Percentiles rank a stretch among this genome's conserved stretches.
Conservation (phyloP, 2,329 filamentous ascomycete genomes). For the Ascochyta clinopodiicola region DNA sequence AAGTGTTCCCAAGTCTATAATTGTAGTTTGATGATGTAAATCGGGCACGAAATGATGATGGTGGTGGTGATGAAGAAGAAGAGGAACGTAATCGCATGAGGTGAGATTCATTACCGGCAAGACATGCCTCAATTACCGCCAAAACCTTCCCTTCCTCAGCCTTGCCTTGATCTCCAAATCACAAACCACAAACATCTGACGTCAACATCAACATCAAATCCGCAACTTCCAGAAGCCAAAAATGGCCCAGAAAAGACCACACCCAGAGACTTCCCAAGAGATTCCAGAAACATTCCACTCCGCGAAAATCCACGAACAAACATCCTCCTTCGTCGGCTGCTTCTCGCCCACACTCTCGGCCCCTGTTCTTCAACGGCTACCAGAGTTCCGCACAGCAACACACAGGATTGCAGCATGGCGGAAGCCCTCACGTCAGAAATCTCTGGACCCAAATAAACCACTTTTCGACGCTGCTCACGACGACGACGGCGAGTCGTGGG, state of each 20-base stretch:
- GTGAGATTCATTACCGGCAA: slow-evolving; percentile 5
- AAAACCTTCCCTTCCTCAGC: slow-evolving; percentile 15
- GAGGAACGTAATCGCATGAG: neutral
- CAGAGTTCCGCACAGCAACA: slow-evolving; percentile 54
- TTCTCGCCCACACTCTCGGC: slow-evolving; percentile 56
- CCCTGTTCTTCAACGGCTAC: slow-evolving; percentile 51
- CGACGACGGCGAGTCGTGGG: slow-evolving; percentile 63
- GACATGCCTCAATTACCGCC: slow-evolving; percentile 21
- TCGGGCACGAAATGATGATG: neutral
- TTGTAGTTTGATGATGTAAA: neutral
- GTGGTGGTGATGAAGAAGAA: neutral
- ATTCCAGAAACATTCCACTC: slow-evolving; percentile 53
- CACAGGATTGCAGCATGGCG: slow-evolving; percentile 62
- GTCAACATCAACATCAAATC: neutral
- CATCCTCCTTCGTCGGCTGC: slow-evolving; percentile 59
- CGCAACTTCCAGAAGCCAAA: neutral
- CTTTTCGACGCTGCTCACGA: slow-evolving; percentile 56
- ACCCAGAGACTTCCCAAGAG: slow-evolving; percentile 22
- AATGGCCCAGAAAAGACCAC: slow-evolving; percentile 44
- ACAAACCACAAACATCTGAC: slow-evolving; percentile 10
- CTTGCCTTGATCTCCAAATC: neutral
- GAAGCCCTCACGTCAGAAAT: slow-evolving; percentile 55
- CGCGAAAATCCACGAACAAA: slow-evolving; percentile 55
- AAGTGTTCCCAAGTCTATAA: too few species aligned
- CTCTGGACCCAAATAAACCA: slow-evolving; percentile 48